phyloP scores from a whole-genome alignment of 1,284 basidiomycete genomes.

The Austropuccinia psidii region DNA sequence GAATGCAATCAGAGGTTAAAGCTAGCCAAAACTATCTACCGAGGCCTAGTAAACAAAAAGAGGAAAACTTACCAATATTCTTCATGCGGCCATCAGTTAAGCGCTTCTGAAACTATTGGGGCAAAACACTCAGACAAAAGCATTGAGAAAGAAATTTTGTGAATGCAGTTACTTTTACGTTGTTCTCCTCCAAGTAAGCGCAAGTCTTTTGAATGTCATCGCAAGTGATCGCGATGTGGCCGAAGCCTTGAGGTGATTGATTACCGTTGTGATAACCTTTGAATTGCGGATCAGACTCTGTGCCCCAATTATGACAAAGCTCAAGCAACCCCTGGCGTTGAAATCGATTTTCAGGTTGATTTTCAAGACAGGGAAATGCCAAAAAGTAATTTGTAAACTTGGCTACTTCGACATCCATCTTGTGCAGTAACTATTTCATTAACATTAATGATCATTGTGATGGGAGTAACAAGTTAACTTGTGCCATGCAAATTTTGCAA shows the following conservation, averaged over 20 bases:
- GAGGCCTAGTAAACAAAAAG: background rate
- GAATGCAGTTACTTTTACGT: slow-evolving; percentile 51
- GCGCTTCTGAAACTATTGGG: slow-evolving; percentile 68
- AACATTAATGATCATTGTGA: background rate
- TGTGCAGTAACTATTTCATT: background rate
- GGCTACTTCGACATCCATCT: background rate
- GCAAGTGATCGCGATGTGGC: slow-evolving; percentile 67
- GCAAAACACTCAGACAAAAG: background rate
- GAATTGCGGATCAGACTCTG: slow-evolving; percentile 69
- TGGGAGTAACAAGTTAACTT: slow-evolving; percentile 37
- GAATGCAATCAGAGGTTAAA: background rate
- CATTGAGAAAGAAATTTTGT: background rate
- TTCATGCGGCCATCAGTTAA: slow-evolving; percentile 78
- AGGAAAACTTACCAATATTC: slow-evolving; percentile 39
- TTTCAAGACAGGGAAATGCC: slow-evolving; percentile 41
- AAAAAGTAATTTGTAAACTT: slow-evolving; percentile 42
- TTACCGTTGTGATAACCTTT: slow-evolving; percentile 75
- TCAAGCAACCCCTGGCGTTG: slow-evolving; percentile 63
- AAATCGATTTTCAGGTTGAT: slow-evolving; percentile 45
- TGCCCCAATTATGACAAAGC: slow-evolving; percentile 70
- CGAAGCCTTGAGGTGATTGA: slow-evolving; percentile 58
- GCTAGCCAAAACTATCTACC: background rate
- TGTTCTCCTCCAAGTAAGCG: slow-evolving; percentile 69
- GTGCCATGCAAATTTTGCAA: background rate
- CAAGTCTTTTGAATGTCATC: slow-evolving; percentile 77